Conservation (phyloP, 768 basidiomycete species). For the Boletus subcaerulescens region DNA sequence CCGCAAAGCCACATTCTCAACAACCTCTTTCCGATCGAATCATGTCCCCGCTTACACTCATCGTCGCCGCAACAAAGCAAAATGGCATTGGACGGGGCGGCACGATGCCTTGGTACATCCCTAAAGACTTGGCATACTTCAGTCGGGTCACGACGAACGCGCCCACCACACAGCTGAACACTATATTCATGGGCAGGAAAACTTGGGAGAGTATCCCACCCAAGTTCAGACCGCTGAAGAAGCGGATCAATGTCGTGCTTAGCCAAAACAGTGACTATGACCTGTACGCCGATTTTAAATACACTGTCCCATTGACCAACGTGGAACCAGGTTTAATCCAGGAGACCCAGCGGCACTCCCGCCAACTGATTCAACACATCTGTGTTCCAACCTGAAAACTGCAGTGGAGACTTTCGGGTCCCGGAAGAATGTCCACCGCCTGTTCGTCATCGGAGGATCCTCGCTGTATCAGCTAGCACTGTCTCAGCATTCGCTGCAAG, state of each 20-base stretch:
- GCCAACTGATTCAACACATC: conserved; percentile 28
- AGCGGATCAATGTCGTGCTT: conserved; percentile 76
- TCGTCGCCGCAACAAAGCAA: conserved; percentile 85
- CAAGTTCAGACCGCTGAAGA: conserved; percentile 76
- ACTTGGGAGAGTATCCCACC: conserved; percentile 96
- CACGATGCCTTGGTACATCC: conserved; percentile 83
- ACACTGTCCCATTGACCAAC: conserved; percentile 6
- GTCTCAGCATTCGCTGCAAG: conserved; percentile 36
- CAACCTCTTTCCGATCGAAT: too few species aligned
- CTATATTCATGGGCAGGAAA: conserved; percentile 92
- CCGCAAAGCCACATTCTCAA: too few species aligned
- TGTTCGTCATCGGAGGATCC: conserved; percentile 92
- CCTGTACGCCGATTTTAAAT: conserved; percentile 46
- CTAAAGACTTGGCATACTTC: conserved; percentile 91
- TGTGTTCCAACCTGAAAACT: conserved; percentile 18
- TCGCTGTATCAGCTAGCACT: conserved; percentile 76
- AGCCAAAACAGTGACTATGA: conserved; percentile 57
- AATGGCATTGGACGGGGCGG: conserved; percentile 85
- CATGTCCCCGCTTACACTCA: conserved; percentile 71
- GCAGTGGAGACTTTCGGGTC: conserved; percentile 15
- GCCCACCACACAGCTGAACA: conserved; percentile 57
- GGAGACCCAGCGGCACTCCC: conserved; percentile 1
- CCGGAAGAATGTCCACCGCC: conserved; percentile 43
- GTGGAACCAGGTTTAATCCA: conserved; percentile 9
- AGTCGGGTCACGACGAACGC: conserved; percentile 68